Base-by-base conservation (phyloP, 2,329 filamentous ascomycete species). In the Polychaeton citri region DNA sequence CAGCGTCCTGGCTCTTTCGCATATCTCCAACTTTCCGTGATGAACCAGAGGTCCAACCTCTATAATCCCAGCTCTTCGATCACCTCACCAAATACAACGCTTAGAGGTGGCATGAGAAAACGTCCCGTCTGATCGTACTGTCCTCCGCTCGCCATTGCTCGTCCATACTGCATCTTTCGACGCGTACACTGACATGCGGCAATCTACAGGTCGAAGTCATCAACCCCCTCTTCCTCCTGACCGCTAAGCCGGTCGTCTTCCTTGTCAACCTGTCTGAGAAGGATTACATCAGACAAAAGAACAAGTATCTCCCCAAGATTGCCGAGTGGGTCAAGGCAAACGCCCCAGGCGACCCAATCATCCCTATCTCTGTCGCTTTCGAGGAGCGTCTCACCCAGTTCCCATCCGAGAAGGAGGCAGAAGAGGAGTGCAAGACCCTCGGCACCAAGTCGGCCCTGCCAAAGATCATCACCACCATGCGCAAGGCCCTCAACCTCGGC, bases 51-150 rank as follows among this genome's bases (percentile, higher is more conserved):
- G 84, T 78, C 73, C 69, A 69, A 73, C 83, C 85, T 87, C 81
- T 81, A 86, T 72, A 87, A 93, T 84, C 90, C 90, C 90, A 98
- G 90, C 90, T 98, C 90, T 81, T 94, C 80, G 88, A 96, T 79
- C 76, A 73, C 75, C 81, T 82, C 77, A 72, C 65, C 60, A 66
- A 63, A 66, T 32, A 76, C 59, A 60, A 72, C 68, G 83, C 76
- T 73, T 72, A 70, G 81, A 84, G 81, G 71, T 70, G 74, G 76
- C 59, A 65, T 95, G 88, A 92, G 86, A 95, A 80, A 71, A 82
- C 70, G 66, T 74, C 72, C 71, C 43, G 45, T 54, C 56, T 58
- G 55, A 59, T 48, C 37, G 20, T 26, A n/a, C n/a, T n/a, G n/a
- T n/a, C n/a, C n/a, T n/a, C n/a, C n/a, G n/a, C n/a, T n/a, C n/a